Evolutionary conservation across 352 stramenopile species (phyloP).

Genomic region (Globisporangium emineosum): DNA sequence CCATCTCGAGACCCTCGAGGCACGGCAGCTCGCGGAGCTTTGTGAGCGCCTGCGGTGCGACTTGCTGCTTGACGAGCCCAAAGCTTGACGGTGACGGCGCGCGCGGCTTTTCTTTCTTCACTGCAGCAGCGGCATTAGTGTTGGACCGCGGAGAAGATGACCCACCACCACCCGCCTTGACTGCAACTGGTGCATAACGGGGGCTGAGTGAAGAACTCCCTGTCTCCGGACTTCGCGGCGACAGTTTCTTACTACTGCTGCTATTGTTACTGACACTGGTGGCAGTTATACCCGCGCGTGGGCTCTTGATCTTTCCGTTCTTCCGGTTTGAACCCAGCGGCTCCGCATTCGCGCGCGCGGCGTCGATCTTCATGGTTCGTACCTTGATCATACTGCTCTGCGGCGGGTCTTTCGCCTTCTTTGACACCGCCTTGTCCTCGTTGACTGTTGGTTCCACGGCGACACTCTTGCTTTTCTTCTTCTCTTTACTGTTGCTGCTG

Average conservation of each 20-base stretch:
- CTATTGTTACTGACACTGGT: neutral
- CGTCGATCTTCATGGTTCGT: slow-evolving; percentile 12
- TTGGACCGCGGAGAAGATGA: neutral
- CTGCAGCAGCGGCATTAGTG: neutral
- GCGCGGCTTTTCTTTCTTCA: slow-evolving; percentile 7
- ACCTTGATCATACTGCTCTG: neutral
- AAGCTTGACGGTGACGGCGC: neutral
- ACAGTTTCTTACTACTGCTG: slow-evolving; percentile 1
- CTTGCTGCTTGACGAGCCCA: slow-evolving; percentile 5
- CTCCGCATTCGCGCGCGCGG: neutral
- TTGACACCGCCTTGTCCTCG: neutral
- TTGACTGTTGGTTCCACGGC: slow-evolving; percentile 9
- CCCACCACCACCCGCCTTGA: neutral
- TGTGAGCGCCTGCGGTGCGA: slow-evolving; percentile 27
- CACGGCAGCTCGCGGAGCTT: slow-evolving; percentile 37
- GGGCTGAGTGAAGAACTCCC: neutral
- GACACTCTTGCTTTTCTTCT: slow-evolving; percentile 7
- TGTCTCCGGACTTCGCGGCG: neutral
- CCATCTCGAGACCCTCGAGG: slow-evolving; percentile 30
- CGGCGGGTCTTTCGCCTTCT: neutral
- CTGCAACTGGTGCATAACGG: neutral
- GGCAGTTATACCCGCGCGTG: neutral
- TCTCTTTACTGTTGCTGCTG: neutral
- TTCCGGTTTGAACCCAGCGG: slow-evolving; percentile 10
- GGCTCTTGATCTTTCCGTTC: slow-evolving; percentile 17